Evolutionary conservation across 768 basidiomycete genomes (phyloP), one percentile per base, ranked within the genome.

Genomic region (Tricholoma saponaceum): DNA sequence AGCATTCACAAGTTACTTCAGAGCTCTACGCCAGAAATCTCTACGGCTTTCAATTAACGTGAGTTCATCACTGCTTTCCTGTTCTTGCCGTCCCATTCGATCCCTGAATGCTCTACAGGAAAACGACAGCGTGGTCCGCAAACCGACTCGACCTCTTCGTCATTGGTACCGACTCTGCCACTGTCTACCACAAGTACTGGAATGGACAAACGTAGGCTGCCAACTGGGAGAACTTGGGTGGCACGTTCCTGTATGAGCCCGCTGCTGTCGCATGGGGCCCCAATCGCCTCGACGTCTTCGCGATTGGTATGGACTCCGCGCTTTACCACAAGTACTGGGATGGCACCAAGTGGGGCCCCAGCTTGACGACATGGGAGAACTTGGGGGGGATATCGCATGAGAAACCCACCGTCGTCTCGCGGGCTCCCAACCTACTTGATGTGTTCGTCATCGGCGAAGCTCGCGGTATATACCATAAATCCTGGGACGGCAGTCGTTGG

Each of bases 101-200:
- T 41, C 39, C 39, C 39, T 41, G 39, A 41, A 41, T 41, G 10
- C 18, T 41, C n/a, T 20, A 43, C 18, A 43, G 41, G 5, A 57
- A 10, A 14, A 57, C 56, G 60, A 59, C 60, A 43, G 30, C 60
- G 41, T 59, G 60, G 60, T 25, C 26, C 7, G 2, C 37, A 16
- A 54, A 59, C 39, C 60, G 58, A 30, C 58, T 62, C 37, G 62
- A 63, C 43, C 52, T 63, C 51, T 63, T 63, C 57, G 60, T 56
- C 43, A 26, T 63, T 28, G 60, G 62, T 49, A 56, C 56, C 22
- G 43, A 61, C 57, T 63, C 62, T 43, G 60, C 57, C 43, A 20
- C n/a, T n/a, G n/a, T 61, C 20, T 58, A 56, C 51, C 62, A 63
- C 43, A 61, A 63, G 47, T 51, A 10, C 20, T 63, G 57, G 56